These are phyloP conservation scores for Aspergillaceae sp. DNA, from an alignment of 2,329 filamentous ascomycete genomes.

Conservation along the genomic window DNA sequence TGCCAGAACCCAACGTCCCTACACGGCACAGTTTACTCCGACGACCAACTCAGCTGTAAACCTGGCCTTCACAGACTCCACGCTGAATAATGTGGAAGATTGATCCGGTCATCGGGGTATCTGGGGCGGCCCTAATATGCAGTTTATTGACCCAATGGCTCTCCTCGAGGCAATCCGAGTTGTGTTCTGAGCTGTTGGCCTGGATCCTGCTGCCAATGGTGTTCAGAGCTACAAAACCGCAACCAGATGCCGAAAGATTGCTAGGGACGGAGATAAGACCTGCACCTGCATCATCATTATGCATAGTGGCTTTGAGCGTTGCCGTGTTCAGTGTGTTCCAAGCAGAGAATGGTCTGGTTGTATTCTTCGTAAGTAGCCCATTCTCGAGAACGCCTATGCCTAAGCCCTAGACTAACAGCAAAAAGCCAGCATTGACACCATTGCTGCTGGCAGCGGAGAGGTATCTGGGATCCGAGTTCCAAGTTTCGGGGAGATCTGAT, in stretches of 20 bases:
- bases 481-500: conserved; percentile 3
- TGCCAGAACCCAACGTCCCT: no score
- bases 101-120: background rate
- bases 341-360: conserved; percentile 2
- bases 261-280: background rate
- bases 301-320: conserved; percentile 3
- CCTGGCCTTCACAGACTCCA: no score
- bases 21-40: no score
- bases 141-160: conserved; percentile 1
- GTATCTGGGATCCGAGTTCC: conserved; percentile 8
- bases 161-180: background rate
- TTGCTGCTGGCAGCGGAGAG: conserved; percentile 20
- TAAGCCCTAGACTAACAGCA: conserved; percentile 1
- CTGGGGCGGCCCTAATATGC: conserved; percentile 4
- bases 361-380: conserved; percentile 1
- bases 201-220: conserved; percentile 3
- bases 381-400: background rate
- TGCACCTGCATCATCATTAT: conserved; percentile 1
- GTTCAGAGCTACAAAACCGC: background rate
- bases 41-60: no score
- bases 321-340: background rate
- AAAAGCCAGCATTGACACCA: conserved; percentile 25
- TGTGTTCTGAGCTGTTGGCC: conserved; percentile 3
- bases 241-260: background rate
- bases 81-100: no score